Percentiles rank a stretch among this genome's conserved stretches.
These are phyloP conservation scores for Pleurotus djamor DNA, from an alignment of 768 basidiomycete species.

Conservation along the genomic window DNA sequence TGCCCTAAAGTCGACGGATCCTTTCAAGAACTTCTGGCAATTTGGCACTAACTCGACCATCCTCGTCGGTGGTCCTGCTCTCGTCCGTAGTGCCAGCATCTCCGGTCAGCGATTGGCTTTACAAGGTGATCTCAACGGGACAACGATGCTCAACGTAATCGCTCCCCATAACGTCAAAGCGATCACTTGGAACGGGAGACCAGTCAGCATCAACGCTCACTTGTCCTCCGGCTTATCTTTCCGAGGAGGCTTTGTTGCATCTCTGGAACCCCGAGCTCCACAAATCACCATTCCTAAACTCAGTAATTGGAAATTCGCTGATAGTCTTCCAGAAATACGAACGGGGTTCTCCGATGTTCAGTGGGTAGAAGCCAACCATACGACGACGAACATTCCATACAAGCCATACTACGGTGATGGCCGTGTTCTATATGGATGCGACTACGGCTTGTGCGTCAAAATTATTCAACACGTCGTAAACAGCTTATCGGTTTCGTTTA, in stretches of 20 bases:
- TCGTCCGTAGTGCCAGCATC: conserved; percentile 56
- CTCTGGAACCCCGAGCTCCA: conserved; percentile 18
- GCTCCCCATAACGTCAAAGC: conserved; percentile 49
- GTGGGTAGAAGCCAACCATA: conserved; percentile 71
- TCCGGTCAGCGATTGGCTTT: conserved; percentile 51
- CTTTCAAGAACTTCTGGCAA: conserved; percentile 64
- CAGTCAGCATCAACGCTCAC: conserved; percentile 29
- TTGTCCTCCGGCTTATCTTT: conserved; percentile 26
- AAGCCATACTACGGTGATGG: conserved; percentile 75
- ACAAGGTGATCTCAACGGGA: conserved; percentile 65
- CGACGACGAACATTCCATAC: conserved; percentile 69
- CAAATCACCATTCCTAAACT: conserved; percentile 46
- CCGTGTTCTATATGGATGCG: conserved; percentile 77
- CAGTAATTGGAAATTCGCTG: conserved; percentile 66
- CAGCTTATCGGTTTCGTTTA: conserved; percentile 19
- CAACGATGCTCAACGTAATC: conserved; percentile 58
- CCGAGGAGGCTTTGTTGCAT: conserved; percentile 46
- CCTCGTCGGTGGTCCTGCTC: conserved; percentile 63
- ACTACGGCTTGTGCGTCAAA: conserved; percentile 74
- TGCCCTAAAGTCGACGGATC: conserved; percentile 31
- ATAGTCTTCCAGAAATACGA: conserved; percentile 73
- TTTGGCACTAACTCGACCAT: conserved; percentile 71
- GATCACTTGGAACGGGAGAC: conserved; percentile 75
- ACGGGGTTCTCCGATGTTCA: conserved; percentile 53
- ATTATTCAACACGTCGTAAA: neutral